Conservation (phyloP, 768 basidiomycete genomes). For the Leccinum obscurum region DNA sequence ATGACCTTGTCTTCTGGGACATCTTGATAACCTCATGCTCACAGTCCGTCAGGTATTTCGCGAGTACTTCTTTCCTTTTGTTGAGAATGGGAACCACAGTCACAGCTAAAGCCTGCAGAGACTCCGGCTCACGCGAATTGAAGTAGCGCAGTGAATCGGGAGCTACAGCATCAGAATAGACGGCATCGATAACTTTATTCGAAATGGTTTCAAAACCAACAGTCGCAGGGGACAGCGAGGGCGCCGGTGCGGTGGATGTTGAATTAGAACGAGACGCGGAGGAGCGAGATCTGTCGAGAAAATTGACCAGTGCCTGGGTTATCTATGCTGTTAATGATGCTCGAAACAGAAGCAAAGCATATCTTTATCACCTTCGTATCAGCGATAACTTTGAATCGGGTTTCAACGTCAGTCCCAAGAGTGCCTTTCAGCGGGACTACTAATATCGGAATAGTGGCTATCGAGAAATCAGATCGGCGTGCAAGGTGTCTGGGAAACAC, state of each 20-base stretch:
- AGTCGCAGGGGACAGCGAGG: constrained; percentile 76
- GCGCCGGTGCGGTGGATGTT: constrained; percentile 72
- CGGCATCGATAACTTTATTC: constrained; percentile 42
- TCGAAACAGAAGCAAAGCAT: background rate
- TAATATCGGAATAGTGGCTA: constrained; percentile 79
- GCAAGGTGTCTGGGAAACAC: constrained; percentile 6
- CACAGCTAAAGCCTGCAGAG: constrained; percentile 50
- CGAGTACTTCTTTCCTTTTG: constrained; percentile 51
- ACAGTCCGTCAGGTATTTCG: constrained; percentile 51
- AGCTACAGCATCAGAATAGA: constrained; percentile 63
- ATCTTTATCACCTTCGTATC: constrained; percentile 55
- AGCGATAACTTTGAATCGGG: constrained; percentile 76
- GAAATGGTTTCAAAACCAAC: constrained; percentile 53
- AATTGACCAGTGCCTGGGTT: constrained; percentile 67
- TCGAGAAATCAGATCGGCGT: constrained; percentile 1
- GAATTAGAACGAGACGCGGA: constrained; percentile 65
- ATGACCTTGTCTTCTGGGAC: constrained; percentile 59
- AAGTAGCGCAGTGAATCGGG: constrained; percentile 60
- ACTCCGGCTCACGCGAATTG: constrained; percentile 57
- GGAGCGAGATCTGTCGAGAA: constrained; percentile 82
- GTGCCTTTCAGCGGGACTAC: constrained; percentile 84
- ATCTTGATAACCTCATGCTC: constrained; percentile 48
- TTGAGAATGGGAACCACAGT: constrained; percentile 42
- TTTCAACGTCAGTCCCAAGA: constrained; percentile 65
- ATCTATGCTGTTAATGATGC: constrained; percentile 1